phyloP scores from a whole-genome alignment of 1,284 basidiomycete species.

The Ustilago trichophora region DNA sequence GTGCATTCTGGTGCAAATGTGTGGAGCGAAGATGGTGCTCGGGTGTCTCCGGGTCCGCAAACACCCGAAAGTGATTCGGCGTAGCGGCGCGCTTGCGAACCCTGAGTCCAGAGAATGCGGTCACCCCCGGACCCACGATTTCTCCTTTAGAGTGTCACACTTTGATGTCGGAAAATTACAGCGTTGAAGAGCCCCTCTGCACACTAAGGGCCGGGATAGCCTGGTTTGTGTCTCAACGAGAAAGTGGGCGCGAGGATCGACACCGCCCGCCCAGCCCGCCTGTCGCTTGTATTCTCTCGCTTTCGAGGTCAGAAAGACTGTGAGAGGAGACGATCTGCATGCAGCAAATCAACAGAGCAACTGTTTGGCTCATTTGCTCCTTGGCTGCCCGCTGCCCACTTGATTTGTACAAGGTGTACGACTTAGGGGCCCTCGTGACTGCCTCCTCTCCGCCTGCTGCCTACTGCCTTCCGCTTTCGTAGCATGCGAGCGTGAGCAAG shows the following conservation, averaged over 20 bases:
- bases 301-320: no score
- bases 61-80: slow-evolving; percentile 12
- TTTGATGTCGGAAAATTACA: not conserved
- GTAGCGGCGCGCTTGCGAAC: slow-evolving; percentile 3
- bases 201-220: no score
- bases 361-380: no score
- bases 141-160: not conserved
- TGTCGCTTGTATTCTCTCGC: no score
- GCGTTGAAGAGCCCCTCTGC: no score
- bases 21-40: slow-evolving; percentile 1
- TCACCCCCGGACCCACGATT: slow-evolving; percentile 20
- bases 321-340: slow-evolving; percentile 2
- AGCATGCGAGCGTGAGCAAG: slow-evolving; percentile 1
- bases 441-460: not conserved
- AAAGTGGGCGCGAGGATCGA: slow-evolving; percentile 13
- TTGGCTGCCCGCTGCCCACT: no score
- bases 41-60: slow-evolving; percentile 34
- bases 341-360: not conserved
- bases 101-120: not conserved
- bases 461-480: slow-evolving; percentile 1
- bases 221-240: not conserved
- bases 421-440: no score
- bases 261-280: not conserved
- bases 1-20: not conserved
- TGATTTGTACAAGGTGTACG: no score